Percentiles rank a stretch among this genome's conserved stretches.
Evolutionary conservation across 2,329 filamentous ascomycete species (phyloP).

Genomic region (Lachnellula subtilissima): DNA sequence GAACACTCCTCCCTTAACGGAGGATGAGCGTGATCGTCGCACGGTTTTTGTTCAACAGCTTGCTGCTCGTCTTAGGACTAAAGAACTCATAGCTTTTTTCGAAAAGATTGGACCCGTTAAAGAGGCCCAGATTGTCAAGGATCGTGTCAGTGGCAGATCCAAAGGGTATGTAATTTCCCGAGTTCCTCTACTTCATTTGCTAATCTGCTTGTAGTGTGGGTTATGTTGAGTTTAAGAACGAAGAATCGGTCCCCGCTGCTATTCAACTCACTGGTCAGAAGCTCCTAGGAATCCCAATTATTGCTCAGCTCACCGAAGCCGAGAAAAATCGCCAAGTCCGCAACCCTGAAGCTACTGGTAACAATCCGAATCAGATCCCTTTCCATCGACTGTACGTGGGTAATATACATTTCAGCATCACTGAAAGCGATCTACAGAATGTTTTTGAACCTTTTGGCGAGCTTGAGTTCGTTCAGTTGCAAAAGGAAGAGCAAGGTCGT

Average conservation of each 20-base stretch:
- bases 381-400: constrained; percentile 98
- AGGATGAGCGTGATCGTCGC: constrained; percentile 93
- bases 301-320: constrained; percentile 96
- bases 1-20: constrained; percentile 69
- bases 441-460: constrained; percentile 98
- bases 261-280: constrained; percentile 98
- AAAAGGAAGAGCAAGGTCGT: constrained; percentile 88
- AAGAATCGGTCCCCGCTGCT: constrained; percentile 88
- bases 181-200: constrained; percentile 1
- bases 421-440: constrained; percentile 89
- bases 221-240: constrained; percentile 97
- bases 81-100: constrained; percentile 91
- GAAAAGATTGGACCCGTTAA: constrained; percentile 92
- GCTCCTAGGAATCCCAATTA: constrained; percentile 96
- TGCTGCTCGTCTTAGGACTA: constrained; percentile 85
- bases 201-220: constrained; percentile 67
- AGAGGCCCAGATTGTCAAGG: constrained; percentile 97
- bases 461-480: constrained; percentile 93
- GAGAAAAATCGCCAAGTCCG: constrained; percentile 98
- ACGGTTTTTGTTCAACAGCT: constrained; percentile 99
- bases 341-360: constrained; percentile 63
- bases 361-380: constrained; percentile 75
- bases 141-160: constrained; percentile 90
- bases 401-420: constrained; percentile 99
- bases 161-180: constrained; percentile 70